Conservation (phyloP, 2,329 filamentous ascomycete species). For the Orbilia javanica region DNA sequence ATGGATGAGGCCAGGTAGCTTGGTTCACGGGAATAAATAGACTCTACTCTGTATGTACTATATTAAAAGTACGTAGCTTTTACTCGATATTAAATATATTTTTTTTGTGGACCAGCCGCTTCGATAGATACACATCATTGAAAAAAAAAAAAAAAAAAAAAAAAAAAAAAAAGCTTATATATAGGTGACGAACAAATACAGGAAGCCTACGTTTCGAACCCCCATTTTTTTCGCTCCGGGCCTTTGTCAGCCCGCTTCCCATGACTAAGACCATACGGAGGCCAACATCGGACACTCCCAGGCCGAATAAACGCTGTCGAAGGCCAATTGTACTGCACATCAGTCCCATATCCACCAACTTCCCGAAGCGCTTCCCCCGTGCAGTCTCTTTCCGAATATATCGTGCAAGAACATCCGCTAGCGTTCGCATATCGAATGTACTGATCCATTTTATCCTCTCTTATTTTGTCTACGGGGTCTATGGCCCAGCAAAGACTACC, state of each 20-base stretch:
- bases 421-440: background rate
- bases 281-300: background rate
- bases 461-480: background rate
- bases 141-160: no score
- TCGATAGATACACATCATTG: no score
- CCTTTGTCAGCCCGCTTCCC: background rate
- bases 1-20: no score
- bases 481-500: background rate
- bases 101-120: no score
- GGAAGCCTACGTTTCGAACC: background rate
- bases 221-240: background rate
- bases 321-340: background rate
- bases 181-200: no score
- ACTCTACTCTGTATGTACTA: no score
- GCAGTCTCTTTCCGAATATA: background rate
- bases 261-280: background rate
- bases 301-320: background rate
- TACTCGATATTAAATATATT: no score
- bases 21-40: no score
- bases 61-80: no score
- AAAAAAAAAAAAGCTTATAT: no score
- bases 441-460: background rate
- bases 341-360: background rate
- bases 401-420: background rate
- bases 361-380: background rate